phyloP scores from a whole-genome alignment of 1,284 basidiomycete genomes.

The Moesziomyces globuligerus region DNA sequence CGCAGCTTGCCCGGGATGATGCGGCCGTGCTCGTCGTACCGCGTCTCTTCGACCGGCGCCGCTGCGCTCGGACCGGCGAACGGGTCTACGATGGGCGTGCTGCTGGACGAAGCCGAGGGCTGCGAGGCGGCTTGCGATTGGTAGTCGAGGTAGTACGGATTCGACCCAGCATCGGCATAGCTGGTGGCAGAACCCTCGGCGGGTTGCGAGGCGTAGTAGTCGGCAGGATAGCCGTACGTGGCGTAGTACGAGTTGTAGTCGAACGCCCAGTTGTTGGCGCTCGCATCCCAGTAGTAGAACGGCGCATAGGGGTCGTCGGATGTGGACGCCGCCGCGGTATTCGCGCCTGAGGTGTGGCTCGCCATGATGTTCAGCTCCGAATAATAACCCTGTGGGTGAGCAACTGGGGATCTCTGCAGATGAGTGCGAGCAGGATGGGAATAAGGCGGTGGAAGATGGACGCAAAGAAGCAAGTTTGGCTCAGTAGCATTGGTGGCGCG shows the following conservation, averaged over 20 bases:
- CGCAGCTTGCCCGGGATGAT: constrained; percentile 69
- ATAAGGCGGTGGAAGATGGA: constrained; percentile 6
- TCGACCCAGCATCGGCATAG: constrained; percentile 10
- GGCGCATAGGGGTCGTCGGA: constrained; percentile 61
- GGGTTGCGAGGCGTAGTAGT: constrained; percentile 37
- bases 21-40: constrained; percentile 35
- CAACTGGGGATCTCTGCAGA: too few species aligned
- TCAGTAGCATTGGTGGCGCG: too few species aligned
- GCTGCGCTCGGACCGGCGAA: constrained; percentile 7
- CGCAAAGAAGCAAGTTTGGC: constrained; percentile 7
- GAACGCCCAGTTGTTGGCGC: constrained; percentile 61
- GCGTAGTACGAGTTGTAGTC: constrained; percentile 64
- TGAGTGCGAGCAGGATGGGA: neutral
- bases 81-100: constrained; percentile 9
- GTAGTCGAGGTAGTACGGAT: constrained; percentile 25
- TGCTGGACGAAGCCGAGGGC: neutral
- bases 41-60: constrained; percentile 3
- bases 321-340: constrained; percentile 11
- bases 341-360: constrained; percentile 4
- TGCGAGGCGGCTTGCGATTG: neutral
- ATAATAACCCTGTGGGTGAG: neutral
- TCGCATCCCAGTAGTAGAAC: constrained; percentile 66
- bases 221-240: constrained; percentile 54
- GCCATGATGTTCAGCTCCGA: constrained; percentile 2
- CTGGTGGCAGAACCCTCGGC: neutral